Evolutionary conservation across 1,139 yeast species (phyloP), one percentile per base, ranked within the genome.

Genomic region (Pichia sp.): DNA sequence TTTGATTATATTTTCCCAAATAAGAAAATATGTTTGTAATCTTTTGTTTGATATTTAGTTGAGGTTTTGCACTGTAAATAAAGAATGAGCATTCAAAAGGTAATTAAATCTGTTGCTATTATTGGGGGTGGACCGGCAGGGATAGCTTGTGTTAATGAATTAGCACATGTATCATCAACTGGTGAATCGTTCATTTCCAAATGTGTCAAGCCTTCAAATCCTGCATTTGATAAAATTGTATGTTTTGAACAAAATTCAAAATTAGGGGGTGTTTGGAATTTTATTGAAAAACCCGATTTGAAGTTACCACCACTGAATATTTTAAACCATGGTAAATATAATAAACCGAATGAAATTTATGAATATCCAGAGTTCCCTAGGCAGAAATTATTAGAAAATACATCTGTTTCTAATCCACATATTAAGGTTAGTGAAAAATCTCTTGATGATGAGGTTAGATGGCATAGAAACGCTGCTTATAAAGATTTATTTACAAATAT

Each of bases 121-220:
- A 74, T 77, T 22, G 81, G 82, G 1, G 81, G 78, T 25, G 82
- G 82, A 1, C 80, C 81, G 5, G 73, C 78, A 1, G 81, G 81
- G 5, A 76, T 78, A 14, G 68, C 76, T 36, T 66, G 72, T 0
- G 63, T 76, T 16, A 79, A 76, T 52, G 58, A 71, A 5, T 59
- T 77, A 9, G 47, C 51, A 1, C 60, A 59, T 45, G 54, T 57
- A n/a, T 44, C 56, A 13, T 38, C 33, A 25, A 18, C 45, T 25
- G 61, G 59, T 16, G 42, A 52, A 27, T 51, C 56, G 9, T 47
- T 54, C n/a, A 13, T 52, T 3, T 56, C 57, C 29, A 16, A 41
- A 11, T 57, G 72, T 3, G 3, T 19, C 8, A 49, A 31, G 39
- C 57, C 56, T 1, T 62, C 68, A 46, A 75, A 75, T 47, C 50